These are phyloP conservation scores for Neurospora cerealis DNA, from an alignment of 495 filamentous ascomycete species.

Conservation along the genomic window DNA sequence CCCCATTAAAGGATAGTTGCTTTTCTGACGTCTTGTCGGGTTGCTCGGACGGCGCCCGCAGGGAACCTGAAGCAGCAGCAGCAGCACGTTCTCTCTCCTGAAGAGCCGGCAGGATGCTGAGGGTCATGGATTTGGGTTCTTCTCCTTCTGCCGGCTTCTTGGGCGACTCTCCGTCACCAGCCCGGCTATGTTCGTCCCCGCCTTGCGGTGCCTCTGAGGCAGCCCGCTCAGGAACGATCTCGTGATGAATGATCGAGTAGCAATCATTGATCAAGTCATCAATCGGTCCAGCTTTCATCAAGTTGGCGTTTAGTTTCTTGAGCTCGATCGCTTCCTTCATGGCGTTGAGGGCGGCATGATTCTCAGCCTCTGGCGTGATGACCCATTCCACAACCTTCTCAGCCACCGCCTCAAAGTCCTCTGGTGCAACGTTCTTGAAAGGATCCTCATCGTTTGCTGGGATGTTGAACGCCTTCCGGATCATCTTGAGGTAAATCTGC, in stretches of 20 bases:
- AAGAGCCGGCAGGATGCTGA: conserved; percentile 41
- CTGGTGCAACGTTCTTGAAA: conserved; percentile 67
- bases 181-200: conserved; percentile 4
- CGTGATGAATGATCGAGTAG: conserved; percentile 68
- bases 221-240: conserved; percentile 33
- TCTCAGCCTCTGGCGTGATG: conserved; percentile 21
- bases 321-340: conserved; percentile 79
- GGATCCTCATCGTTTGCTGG: conserved; percentile 60
- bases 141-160: background rate
- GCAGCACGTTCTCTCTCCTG: conserved; percentile 15
- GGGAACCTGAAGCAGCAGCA: conserved; percentile 13
- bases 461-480: conserved; percentile 60
- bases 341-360: conserved; percentile 50
- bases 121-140: conserved; percentile 4
- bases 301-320: conserved; percentile 77
- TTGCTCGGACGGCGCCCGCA: conserved; percentile 21
- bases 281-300: conserved; percentile 74
- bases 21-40: conserved; percentile 26
- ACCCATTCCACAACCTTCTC: conserved; percentile 44
- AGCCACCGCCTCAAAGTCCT: conserved; percentile 61
- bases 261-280: conserved; percentile 86
- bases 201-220: conserved; percentile 15
- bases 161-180: background rate
- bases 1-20: conserved; percentile 23
- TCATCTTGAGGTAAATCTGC: conserved; percentile 59